Evolutionary conservation across 2,329 filamentous ascomycete species (phyloP).

Genomic region (Colletotrichum sp.): DNA sequence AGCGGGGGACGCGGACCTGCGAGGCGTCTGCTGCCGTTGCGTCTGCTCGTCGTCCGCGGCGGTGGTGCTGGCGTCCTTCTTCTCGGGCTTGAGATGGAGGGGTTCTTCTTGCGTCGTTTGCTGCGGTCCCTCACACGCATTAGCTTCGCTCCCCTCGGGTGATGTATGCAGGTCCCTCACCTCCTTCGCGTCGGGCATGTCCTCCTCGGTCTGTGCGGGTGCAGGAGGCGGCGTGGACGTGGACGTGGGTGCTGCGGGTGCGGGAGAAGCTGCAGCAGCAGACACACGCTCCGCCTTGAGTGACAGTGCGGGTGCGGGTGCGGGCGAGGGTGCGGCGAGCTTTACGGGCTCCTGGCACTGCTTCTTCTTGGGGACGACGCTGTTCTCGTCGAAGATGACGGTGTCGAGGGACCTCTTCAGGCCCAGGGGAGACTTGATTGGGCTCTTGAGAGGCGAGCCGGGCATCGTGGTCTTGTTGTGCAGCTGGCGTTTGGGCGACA

Average conservation of each 20-base stretch:
- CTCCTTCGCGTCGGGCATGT: not conserved
- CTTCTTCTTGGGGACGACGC: constrained; percentile 22
- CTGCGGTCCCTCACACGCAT: not conserved
- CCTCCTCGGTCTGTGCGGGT: not conserved
- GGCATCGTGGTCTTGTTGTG: constrained; percentile 19
- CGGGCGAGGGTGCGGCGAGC: not conserved
- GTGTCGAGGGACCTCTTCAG: constrained; percentile 19
- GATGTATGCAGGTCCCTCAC: not conserved
- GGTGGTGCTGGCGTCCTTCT: not conserved
- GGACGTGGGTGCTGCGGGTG: not conserved
- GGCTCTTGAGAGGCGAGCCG: constrained; percentile 15
- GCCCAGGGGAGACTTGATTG: constrained; percentile 11
- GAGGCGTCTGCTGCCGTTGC: not conserved
- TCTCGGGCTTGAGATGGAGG: not conserved
- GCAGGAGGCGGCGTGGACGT: not conserved
- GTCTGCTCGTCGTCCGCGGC: not conserved
- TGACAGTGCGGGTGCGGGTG: not conserved
- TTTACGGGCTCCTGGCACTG: constrained; percentile 23
- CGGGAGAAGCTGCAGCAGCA: not conserved
- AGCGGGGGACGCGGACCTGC: constrained; percentile 34
- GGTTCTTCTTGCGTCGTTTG: not conserved
- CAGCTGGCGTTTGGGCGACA: constrained; percentile 33
- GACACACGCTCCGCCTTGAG: not conserved
- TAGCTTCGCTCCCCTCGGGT: not conserved
- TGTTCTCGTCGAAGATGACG: constrained; percentile 18